phyloP scores from a whole-genome alignment of 495 filamentous ascomycete genomes.

The Penicillium macrosclerotiorum region DNA sequence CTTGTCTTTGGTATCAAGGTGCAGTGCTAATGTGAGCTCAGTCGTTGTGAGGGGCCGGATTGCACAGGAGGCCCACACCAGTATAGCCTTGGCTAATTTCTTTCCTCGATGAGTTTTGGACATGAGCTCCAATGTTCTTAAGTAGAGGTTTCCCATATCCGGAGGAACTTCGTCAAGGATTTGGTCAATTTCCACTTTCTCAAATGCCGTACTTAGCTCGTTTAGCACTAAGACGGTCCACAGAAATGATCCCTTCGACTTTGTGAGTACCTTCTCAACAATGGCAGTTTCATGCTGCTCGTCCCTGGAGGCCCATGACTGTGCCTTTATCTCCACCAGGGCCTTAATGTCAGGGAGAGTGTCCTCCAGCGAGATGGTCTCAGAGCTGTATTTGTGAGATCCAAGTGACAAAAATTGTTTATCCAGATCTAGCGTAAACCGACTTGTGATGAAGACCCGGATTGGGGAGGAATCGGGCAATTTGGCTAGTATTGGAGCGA shows the following conservation, averaged over 20 bases:
- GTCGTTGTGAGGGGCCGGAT: conserved; percentile 22
- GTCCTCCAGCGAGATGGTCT: conserved; percentile 10
- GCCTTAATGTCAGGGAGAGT: conserved; percentile 22
- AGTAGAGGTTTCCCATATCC: conserved; percentile 35
- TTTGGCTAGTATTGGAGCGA: conserved; percentile 24
- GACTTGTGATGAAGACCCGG: conserved; percentile 31
- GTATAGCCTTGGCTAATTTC: conserved; percentile 26
- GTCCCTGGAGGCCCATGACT: conserved; percentile 10
- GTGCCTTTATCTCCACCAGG: conserved; percentile 13
- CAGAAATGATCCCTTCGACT: conserved; percentile 34
- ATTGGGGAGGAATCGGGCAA: conserved; percentile 22
- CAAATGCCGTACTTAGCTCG: conserved; percentile 24
- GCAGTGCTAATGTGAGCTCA: conserved; percentile 32
- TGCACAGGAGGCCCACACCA: conserved; percentile 32
- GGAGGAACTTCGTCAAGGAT: conserved; percentile 31
- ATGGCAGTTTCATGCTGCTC: conserved; percentile 11
- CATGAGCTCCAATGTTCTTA: conserved; percentile 19
- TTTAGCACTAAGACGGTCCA: conserved; percentile 35
- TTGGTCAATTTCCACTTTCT: conserved; percentile 22
- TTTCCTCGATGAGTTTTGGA: conserved; percentile 8
- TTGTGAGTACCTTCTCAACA: conserved; percentile 26
- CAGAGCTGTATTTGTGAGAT: neutral
- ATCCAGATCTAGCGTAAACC: conserved; percentile 9
- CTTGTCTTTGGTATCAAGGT: conserved; percentile 24
- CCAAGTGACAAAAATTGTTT: conserved; percentile 6